Evolutionary conservation across 2,329 filamentous ascomycete species (phyloP).

Genomic region (Trichoderma atroviride): DNA sequence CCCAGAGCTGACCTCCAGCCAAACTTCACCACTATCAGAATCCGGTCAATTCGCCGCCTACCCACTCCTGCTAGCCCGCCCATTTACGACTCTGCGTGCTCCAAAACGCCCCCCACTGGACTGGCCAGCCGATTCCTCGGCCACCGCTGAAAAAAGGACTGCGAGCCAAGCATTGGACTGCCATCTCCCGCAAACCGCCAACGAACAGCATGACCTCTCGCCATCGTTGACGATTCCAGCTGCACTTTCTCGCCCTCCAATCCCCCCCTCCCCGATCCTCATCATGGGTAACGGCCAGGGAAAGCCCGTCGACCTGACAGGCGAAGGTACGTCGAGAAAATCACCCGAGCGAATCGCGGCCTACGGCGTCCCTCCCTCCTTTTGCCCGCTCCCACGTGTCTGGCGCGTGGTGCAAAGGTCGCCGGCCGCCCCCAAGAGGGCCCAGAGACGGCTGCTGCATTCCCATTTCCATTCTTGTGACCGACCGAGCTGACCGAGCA

Average conservation of each 20-base stretch:
- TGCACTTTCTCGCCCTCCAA: constrained; percentile 28
- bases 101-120: constrained; percentile 21
- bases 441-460: not conserved
- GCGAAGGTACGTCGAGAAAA: constrained; percentile 69
- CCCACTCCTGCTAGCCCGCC: constrained; percentile 16
- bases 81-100: constrained; percentile 4
- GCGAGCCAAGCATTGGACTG: not conserved
- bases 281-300: constrained; percentile 98
- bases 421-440: not conserved
- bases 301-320: constrained; percentile 88
- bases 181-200: constrained; percentile 11
- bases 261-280: constrained; percentile 33
- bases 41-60: constrained; percentile 23
- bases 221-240: constrained; percentile 29
- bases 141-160: constrained; percentile 9
- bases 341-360: constrained; percentile 13
- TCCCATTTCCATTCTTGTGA: not conserved
- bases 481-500: constrained; percentile 11
- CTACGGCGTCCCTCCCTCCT: constrained; percentile 23
- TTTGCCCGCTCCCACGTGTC: constrained; percentile 25
- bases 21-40: constrained; percentile 6
- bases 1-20: constrained; percentile 1
- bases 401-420: constrained; percentile 2
- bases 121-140: constrained; percentile 21
- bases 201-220: constrained; percentile 35